Evolutionary conservation across 352 stramenopile genomes (phyloP).

Genomic region (Phytophthora citrophthora): DNA sequence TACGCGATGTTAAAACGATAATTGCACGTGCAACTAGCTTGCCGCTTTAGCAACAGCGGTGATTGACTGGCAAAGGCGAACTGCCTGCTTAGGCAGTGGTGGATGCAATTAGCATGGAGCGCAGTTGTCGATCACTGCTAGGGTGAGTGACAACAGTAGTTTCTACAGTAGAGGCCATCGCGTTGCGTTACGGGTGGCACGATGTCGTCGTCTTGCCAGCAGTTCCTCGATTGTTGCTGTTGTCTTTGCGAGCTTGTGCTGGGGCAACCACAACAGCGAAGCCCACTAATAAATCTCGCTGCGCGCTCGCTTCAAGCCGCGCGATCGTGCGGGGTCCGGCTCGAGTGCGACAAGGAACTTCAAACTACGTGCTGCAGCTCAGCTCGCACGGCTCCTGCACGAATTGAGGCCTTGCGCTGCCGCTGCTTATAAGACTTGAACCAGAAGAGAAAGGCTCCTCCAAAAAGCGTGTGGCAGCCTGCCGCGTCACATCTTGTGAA

Average conservation of each 20-base stretch:
- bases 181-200: conserved; percentile 20
- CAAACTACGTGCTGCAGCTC: conserved; percentile 17
- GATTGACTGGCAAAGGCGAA: not conserved
- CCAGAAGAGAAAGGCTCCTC: conserved; percentile 8
- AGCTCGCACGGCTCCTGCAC: not conserved
- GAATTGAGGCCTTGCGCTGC: conserved; percentile 12
- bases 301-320: conserved; percentile 8
- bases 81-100: not conserved
- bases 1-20: conserved; percentile 24
- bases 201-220: conserved; percentile 19
- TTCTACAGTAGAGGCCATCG: conserved; percentile 1
- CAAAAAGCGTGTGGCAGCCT: not conserved
- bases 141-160: conserved; percentile 1
- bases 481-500: conserved; percentile 14
- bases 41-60: not conserved
- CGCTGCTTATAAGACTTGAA: conserved; percentile 1
- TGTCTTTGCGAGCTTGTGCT: conserved; percentile 7
- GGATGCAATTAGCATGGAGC: conserved; percentile 5
- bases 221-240: conserved; percentile 27
- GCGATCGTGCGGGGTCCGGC: conserved; percentile 11
- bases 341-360: conserved; percentile 34
- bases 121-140: not conserved
- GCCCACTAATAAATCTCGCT: conserved; percentile 1
- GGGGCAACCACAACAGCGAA: not conserved
- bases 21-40: not conserved